phyloP scores from a whole-genome alignment of 2,329 filamentous ascomycete genomes.

The Cladosporium sp. region DNA sequence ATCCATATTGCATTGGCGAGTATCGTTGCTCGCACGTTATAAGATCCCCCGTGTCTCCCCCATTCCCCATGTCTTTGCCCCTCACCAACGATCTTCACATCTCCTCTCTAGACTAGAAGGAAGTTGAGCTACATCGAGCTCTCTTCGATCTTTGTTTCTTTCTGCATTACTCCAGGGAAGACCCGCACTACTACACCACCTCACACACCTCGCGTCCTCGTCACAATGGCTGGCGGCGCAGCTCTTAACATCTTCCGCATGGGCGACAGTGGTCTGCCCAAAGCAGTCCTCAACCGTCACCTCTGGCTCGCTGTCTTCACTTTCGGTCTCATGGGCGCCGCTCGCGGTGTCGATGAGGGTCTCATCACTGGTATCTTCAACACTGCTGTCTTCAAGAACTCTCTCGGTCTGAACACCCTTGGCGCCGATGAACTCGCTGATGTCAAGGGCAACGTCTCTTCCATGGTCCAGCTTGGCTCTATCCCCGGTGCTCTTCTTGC shows the following conservation, averaged over 20 bases:
- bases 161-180: conserved; percentile 9
- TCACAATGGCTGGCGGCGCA: conserved; percentile 23
- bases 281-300: conserved; percentile 71
- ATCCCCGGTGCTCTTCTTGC: conserved; percentile 67
- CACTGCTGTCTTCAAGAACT: conserved; percentile 60
- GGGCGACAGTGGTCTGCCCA: conserved; percentile 63
- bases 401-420: conserved; percentile 59
- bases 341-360: conserved; percentile 74
- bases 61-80: conserved; percentile 10
- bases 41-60: conserved; percentile 2
- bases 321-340: conserved; percentile 63
- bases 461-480: conserved; percentile 77
- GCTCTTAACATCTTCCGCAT: conserved; percentile 34
- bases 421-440: conserved; percentile 58
- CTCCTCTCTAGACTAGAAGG: neutral
- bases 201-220: neutral
- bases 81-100: conserved; percentile 13
- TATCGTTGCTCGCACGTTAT: neutral
- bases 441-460: conserved; percentile 69
- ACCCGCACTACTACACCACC: neutral
- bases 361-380: conserved; percentile 60
- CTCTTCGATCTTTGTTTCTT: neutral
- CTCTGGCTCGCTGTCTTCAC: conserved; percentile 70
- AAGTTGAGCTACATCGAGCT: conserved; percentile 1
- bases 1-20: conserved; percentile 16